phyloP scores from a whole-genome alignment of 73 alveolate species.

The Tetrahymena elliotti region DNA sequence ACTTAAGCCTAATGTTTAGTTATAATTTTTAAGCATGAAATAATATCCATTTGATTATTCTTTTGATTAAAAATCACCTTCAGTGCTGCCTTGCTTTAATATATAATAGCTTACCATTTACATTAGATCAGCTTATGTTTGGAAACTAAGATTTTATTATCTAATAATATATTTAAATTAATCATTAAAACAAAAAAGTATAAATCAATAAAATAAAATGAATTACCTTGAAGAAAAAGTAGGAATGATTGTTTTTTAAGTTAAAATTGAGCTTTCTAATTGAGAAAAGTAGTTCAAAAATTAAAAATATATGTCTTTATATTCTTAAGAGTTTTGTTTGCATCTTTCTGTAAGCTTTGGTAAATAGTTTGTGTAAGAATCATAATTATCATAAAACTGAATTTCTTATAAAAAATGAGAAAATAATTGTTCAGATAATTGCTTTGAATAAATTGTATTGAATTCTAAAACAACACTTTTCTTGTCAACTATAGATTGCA shows the following conservation, averaged over 20 bases:
- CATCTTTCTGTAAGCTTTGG: background rate
- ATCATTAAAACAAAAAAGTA: too few relatives aligned
- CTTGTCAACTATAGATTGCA: background rate
- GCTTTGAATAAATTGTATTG: background rate
- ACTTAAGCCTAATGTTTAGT: background rate
- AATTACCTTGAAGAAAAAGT: background rate
- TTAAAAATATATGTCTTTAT: too few relatives aligned
- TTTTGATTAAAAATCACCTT: background rate
- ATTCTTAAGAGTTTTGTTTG: background rate
- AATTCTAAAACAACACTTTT: background rate
- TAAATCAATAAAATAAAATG: too few relatives aligned
- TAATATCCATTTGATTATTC: background rate
- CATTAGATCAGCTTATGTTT: background rate
- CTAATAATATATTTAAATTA: background rate
- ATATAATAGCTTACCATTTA: background rate
- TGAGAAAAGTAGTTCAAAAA: background rate
- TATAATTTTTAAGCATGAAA: background rate
- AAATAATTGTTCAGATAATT: background rate
- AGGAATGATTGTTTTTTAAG: background rate
- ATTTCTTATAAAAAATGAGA: background rate
- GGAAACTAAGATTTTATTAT: background rate
- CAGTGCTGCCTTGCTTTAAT: background rate
- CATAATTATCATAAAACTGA: background rate
- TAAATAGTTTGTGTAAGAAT: background rate
- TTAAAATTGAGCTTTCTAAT: background rate